Conservation (phyloP, 768 basidiomycete species). For the Russula foetens region DNA sequence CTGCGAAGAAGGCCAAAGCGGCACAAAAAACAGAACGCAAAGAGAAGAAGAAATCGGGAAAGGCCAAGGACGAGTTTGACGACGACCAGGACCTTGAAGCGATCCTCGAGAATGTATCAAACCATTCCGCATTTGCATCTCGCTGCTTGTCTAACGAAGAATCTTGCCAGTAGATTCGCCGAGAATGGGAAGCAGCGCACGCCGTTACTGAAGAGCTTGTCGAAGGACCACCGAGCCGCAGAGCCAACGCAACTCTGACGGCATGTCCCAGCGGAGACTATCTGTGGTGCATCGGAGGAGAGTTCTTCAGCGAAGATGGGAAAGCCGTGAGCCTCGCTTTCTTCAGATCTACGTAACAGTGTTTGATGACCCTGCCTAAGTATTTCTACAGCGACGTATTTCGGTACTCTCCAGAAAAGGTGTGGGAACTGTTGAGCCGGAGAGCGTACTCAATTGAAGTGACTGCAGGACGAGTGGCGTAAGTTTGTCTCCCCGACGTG, state of each 20-base stretch:
- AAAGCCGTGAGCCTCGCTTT: constrained; percentile 48
- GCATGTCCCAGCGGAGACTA: constrained; percentile 74
- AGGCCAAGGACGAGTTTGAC: constrained; percentile 44
- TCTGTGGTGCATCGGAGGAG: constrained; percentile 80
- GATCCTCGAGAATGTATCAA: constrained; percentile 66
- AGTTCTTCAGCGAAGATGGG: constrained; percentile 81
- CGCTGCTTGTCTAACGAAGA: not conserved
- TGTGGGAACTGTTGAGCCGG: constrained; percentile 20
- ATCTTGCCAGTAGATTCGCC: constrained; percentile 50
- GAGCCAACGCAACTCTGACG: constrained; percentile 78
- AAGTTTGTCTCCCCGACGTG: constrained; percentile 77
- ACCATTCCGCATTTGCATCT: constrained; percentile 6
- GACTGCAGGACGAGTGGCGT: constrained; percentile 73
- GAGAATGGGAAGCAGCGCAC: constrained; percentile 78
- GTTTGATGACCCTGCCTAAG: constrained; percentile 28
- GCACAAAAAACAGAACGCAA: constrained; percentile 63
- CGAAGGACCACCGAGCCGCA: constrained; percentile 70
- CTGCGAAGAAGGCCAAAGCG: constrained; percentile 58
- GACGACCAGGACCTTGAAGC: constrained; percentile 75
- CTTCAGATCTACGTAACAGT: not conserved
- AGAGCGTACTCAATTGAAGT: not conserved
- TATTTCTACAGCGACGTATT: constrained; percentile 87
- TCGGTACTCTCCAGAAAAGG: constrained; percentile 80
- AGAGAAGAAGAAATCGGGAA: constrained; percentile 50
- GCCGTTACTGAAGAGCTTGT: constrained; percentile 81